Base-by-base conservation (phyloP, 1,139 yeast genomes). In the Hansenula lynferdii region DNA sequence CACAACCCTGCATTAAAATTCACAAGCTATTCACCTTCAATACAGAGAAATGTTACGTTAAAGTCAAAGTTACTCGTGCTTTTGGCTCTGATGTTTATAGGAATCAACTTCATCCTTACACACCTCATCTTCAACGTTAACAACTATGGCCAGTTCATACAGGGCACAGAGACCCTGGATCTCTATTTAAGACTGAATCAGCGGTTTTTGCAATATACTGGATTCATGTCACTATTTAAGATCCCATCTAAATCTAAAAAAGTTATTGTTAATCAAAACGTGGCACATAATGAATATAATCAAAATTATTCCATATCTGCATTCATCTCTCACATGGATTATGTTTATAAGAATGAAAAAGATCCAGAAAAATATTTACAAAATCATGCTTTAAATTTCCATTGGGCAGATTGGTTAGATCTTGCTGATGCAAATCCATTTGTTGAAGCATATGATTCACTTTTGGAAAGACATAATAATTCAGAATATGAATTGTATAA, bases 361-460 rank as follows among this genome's bases (percentile, higher is more conserved):
- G 39, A 45, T 17, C 53, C 54, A 9, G 48, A 45, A 12, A n/a
- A n/a, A 3, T 46, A 38, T 27, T 14, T 50, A 11, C 3, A 28
- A 15, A 16, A 35, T 2, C 35, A 49, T 28, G 38, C 41, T 16
- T 30, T 48, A 6, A 40, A 38, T 5, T 55, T 55, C 42, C 57
- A 55, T 37, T 55, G 58, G 60, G 50, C 48, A 27, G 58, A 55
- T 31, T 55, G 60, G 58, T 43, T 44, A 9, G 58, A 55, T 36
- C 30, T 50, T 3, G 38, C 48, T 2, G 50, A 51, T 7, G 56
- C 56, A 3, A 43, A 46, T 19, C 47, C 57, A 15, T 53, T 54
- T 37, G 47, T 48, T 18, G 23, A 47, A 7, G 42, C 51, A 2
- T 50, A 51, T 35, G 42, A 48, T 17, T 25, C 37, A 1, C 24